phyloP scores from a whole-genome alignment of 352 stramenopile species.

The Globisporangium alternatum region DNA sequence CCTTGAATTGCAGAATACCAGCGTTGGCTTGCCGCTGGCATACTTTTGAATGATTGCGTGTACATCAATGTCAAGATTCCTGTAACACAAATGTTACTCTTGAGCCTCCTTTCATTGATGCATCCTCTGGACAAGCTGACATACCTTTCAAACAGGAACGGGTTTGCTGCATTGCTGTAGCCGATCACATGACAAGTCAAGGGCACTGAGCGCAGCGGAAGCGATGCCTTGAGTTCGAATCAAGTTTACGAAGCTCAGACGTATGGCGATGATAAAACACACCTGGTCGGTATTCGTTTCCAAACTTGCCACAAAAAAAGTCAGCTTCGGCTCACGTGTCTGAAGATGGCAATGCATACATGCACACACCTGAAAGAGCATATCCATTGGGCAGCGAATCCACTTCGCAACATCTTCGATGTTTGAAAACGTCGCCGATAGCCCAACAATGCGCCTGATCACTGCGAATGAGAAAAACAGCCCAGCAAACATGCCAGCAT shows the following conservation, averaged over 20 bases:
- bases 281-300: slow-evolving; percentile 41
- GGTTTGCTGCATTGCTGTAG: slow-evolving; percentile 23
- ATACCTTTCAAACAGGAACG: slow-evolving; percentile 38
- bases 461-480: neutral
- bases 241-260: neutral
- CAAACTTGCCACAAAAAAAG: slow-evolving; percentile 27
- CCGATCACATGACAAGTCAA: slow-evolving; percentile 29
- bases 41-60: slow-evolving; percentile 35
- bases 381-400: slow-evolving; percentile 26
- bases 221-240: neutral
- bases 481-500: neutral
- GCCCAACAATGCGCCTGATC: slow-evolving; percentile 30
- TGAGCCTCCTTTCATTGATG: neutral
- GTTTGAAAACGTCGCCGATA: slow-evolving; percentile 42
- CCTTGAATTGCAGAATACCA: slow-evolving; percentile 60
- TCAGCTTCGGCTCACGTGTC: neutral
- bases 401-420: slow-evolving; percentile 26
- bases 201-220: slow-evolving; percentile 19
- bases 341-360: neutral
- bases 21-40: slow-evolving; percentile 39
- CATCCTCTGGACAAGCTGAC: neutral
- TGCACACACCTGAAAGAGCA: slow-evolving; percentile 22
- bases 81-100: neutral
- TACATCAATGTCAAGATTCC: slow-evolving; percentile 47
- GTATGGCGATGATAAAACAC: neutral